Base-by-base conservation (phyloP, 1,284 basidiomycete species). In the Salmacisia buchloeana region DNA sequence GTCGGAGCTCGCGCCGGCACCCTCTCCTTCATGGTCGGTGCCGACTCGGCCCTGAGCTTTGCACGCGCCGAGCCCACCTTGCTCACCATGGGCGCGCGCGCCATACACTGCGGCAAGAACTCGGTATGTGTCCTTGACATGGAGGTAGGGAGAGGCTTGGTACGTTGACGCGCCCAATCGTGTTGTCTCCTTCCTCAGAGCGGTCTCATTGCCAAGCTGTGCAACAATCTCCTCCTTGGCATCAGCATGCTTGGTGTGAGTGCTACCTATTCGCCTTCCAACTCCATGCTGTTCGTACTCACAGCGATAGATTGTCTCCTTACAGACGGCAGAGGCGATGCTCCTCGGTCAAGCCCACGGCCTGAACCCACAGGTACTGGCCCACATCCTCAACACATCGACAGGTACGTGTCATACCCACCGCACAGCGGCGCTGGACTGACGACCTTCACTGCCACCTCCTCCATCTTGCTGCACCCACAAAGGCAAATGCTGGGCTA, bases 1-100 rank as follows among this genome's bases (percentile, higher is more conserved):
- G 82, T 88, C 18, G 92, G 92, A 25, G 92, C 92, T 9, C 87
- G 88, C 75, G 88, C 73, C 0, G 75, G 63, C 0, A 91, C 90
- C 0, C 83, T 94, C n/a, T 87, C 89, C 21, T 94, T 94, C 83
- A 88, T 94, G 63, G 89, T 92, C 29, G 92, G 92, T 7, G 69
- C 74, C n/a, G 89, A 91, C 4, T 83, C 85, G 1, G 80, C 85
- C 36, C 75, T 80, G 3, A 83, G 85, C 15, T 92, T 88, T 74
- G 76, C 82, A n/a, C 81, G 82, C 27, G 86, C 89, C 6, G 81
- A 84, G 59, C 86, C 88, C 2, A 82, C 85, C 23, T 71, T 83
- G 27, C 65, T 65, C 12, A 67, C 65, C 45, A 94, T 94, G 92
- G 92, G 92, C 6, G 84, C 84, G 62, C 85, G 88, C 5, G 86